These are phyloP conservation scores for Cercospora janseana DNA, from an alignment of 2,329 filamentous ascomycete genomes.

Conservation along the genomic window DNA sequence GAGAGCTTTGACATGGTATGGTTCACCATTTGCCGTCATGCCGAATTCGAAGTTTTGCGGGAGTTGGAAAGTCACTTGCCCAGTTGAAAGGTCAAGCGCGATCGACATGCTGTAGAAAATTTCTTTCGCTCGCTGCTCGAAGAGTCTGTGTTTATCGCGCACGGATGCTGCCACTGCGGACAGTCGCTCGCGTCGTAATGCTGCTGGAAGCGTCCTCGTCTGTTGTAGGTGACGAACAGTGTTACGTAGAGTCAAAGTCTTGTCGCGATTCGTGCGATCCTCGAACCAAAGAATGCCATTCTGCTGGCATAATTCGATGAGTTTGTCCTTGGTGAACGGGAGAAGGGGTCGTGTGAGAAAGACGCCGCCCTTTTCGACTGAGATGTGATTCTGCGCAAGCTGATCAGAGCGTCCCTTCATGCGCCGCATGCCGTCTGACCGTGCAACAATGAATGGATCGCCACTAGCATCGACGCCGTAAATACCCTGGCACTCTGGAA, in stretches of 20 bases:
- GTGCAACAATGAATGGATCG: background rate
- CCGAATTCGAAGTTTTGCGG: background rate
- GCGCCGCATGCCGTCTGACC: background rate
- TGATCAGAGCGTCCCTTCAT: background rate
- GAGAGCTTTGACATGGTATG: slow-evolving; percentile 38
- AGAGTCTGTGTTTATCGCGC: slow-evolving; percentile 45
- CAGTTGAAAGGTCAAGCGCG: slow-evolving; percentile 44
- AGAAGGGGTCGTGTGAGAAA: slow-evolving; percentile 68
- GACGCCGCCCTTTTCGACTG: slow-evolving; percentile 52
- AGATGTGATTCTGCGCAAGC: background rate
- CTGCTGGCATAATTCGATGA: slow-evolving; percentile 73
- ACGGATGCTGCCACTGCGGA: slow-evolving; percentile 54
- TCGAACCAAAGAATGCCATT: slow-evolving; percentile 73
- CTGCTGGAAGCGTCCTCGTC: slow-evolving; percentile 62
- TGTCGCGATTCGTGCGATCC: slow-evolving; percentile 78
- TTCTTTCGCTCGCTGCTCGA: slow-evolving; percentile 44
- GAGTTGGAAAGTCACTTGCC: slow-evolving; percentile 25
- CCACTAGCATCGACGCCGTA: slow-evolving; percentile 61
- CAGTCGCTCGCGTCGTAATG: slow-evolving; percentile 65
- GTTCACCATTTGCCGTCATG: background rate
- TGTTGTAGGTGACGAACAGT: slow-evolving; percentile 68
- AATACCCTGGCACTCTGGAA: slow-evolving; percentile 81
- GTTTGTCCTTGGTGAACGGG: slow-evolving; percentile 65
- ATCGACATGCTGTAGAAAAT: slow-evolving; percentile 53
- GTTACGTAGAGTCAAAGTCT: slow-evolving; percentile 75